A percentile compares a stretch with the other conserved stretches of the same genome.
Conservation (phyloP, 202 grass and related monocot genomes). For the Carex sylvatica region DNA sequence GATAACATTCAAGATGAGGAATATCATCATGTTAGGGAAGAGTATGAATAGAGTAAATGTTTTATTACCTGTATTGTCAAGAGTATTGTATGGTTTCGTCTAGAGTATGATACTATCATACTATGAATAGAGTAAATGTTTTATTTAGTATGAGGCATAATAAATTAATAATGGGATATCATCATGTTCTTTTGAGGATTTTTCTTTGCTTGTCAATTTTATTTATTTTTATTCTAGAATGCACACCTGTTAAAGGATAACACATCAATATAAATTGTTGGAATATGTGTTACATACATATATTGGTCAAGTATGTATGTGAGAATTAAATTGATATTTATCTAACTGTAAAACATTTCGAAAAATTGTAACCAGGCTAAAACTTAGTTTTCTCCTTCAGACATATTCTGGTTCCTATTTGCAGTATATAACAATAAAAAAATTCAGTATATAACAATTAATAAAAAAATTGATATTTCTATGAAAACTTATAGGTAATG, state of each 20-base stretch:
- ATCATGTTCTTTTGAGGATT: neutral
- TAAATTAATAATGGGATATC: neutral
- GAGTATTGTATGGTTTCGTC: neutral
- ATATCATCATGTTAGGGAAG: no score
- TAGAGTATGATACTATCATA: neutral
- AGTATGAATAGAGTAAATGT: no score
- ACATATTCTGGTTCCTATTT: no score
- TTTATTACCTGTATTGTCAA: neutral
- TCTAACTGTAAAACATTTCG: no score
- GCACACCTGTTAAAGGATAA: neutral
- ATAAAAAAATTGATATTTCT: no score
- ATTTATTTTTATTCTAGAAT: neutral
- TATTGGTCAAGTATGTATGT: no score
- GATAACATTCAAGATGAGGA: constrained; percentile 35
- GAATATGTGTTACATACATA: no score
- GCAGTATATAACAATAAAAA: no score
- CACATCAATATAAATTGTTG: neutral
- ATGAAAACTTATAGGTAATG: no score
- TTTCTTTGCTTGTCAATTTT: neutral
- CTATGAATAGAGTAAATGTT: neutral
- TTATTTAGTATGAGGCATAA: neutral
- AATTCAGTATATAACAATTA: no score
- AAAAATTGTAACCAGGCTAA: no score
- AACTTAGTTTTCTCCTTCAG: no score
- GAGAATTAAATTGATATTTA: neutral